Evolutionary conservation across 768 basidiomycete species (phyloP).

Genomic region (Boletus insuetus): DNA sequence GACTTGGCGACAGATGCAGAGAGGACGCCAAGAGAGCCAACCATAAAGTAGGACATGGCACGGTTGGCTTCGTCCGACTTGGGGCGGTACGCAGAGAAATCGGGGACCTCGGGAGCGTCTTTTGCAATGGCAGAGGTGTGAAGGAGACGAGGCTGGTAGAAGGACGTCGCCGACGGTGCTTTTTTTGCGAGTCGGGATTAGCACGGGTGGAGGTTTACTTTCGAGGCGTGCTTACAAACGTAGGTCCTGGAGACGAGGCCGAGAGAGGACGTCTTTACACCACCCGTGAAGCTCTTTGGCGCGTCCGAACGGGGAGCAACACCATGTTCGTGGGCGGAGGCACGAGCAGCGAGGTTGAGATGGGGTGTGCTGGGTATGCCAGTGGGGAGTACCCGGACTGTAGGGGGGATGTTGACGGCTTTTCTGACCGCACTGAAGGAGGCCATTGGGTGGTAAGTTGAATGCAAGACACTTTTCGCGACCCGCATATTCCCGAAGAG

Average conservation of each 20-base stretch:
- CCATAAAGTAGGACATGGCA: conserved; percentile 85
- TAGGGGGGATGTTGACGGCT: conserved; percentile 78
- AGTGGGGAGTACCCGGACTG: conserved; percentile 71
- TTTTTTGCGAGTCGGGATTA: conserved; percentile 16
- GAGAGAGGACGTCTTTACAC: conserved; percentile 43
- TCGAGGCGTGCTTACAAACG: conserved; percentile 46
- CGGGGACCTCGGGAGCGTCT: conserved; percentile 81
- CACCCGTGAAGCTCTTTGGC: conserved; percentile 61
- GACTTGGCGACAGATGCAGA: conserved; percentile 95
- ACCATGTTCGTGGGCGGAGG: conserved; percentile 57
- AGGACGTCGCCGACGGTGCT: conserved; percentile 52
- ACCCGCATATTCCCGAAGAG: conserved; percentile 40
- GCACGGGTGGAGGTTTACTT: conserved; percentile 3
- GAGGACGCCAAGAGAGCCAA: conserved; percentile 88
- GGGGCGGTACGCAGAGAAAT: conserved; percentile 81
- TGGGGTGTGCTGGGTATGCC: conserved; percentile 78
- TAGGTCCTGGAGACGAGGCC: conserved; percentile 67
- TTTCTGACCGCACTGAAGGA: conserved; percentile 75
- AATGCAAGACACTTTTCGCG: neutral
- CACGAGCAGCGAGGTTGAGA: conserved; percentile 70
- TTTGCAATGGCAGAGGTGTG: conserved; percentile 70
- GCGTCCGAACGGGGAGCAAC: conserved; percentile 57
- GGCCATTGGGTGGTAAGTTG: conserved; percentile 45
- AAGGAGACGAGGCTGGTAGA: conserved; percentile 66
- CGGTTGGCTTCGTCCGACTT: conserved; percentile 65